These are phyloP conservation scores for Arthrobotrys entomopaga DNA, from an alignment of 2,329 filamentous ascomycete genomes.

Conservation along the genomic window DNA sequence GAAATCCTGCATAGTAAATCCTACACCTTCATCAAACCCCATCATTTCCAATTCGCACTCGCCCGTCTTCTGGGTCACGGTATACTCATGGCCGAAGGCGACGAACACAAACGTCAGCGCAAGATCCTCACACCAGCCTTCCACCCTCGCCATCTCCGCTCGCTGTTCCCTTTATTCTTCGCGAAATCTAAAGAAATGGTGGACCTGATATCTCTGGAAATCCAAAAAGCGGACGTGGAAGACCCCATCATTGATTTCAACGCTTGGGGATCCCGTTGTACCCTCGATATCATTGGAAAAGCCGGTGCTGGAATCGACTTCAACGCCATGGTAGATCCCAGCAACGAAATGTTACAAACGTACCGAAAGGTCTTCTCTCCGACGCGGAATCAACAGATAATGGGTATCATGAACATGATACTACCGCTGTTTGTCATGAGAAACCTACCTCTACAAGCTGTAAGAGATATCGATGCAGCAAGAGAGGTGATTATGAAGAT, in stretches of 20 bases:
- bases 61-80: slow-evolving; percentile 75
- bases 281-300: slow-evolving; percentile 79
- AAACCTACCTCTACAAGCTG: slow-evolving; percentile 75
- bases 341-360: slow-evolving; percentile 69
- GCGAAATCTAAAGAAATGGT: slow-evolving; percentile 76
- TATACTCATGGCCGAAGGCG: slow-evolving; percentile 81
- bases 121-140: slow-evolving; percentile 85
- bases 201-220: slow-evolving; percentile 68
- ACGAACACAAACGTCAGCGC: slow-evolving; percentile 82
- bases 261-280: slow-evolving; percentile 73
- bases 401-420: slow-evolving; percentile 69
- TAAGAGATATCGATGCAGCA: slow-evolving; percentile 71
- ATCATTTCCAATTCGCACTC: slow-evolving; percentile 67
- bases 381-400: slow-evolving; percentile 59
- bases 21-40: slow-evolving; percentile 76
- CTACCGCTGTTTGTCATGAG: slow-evolving; percentile 72
- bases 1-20: slow-evolving; percentile 76
- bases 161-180: slow-evolving; percentile 88
- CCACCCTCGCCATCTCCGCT: slow-evolving; percentile 79
- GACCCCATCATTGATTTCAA: slow-evolving; percentile 68
- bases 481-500: slow-evolving; percentile 71
- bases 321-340: slow-evolving; percentile 68
- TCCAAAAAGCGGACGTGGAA: slow-evolving; percentile 62
- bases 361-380: slow-evolving; percentile 70
- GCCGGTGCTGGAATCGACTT: slow-evolving; percentile 79